Percentiles rank a stretch among this genome's conserved stretches.
Conservation (phyloP, 495 filamentous ascomycete genomes). For the Lepraria neglecta region DNA sequence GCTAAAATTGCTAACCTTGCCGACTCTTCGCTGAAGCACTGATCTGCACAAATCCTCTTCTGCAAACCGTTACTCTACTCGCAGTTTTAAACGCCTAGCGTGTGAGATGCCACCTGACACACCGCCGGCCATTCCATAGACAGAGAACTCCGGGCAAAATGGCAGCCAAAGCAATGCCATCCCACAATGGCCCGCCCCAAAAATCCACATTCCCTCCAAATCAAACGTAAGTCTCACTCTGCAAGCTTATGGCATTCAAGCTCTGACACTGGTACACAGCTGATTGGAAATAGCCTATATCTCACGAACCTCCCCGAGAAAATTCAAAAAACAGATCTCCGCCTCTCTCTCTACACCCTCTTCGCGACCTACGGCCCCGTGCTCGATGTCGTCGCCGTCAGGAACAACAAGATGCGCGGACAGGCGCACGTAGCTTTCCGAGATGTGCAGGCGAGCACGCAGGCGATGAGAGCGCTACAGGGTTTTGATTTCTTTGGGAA, state of each 20-base stretch:
- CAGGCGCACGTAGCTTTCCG: conserved; percentile 91
- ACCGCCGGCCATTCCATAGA: not conserved
- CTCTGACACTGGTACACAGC: conserved; percentile 30
- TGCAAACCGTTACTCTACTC: no score
- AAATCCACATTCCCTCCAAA: conserved; percentile 47
- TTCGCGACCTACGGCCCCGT: conserved; percentile 92
- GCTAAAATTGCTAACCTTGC: conserved; percentile 6
- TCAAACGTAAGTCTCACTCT: conserved; percentile 56
- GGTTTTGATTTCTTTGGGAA: conserved; percentile 83
- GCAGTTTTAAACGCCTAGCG: no score
- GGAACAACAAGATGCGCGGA: conserved; percentile 83
- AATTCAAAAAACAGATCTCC: conserved; percentile 76
- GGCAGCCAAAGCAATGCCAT: conserved; percentile 37
- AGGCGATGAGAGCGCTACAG: conserved; percentile 81
- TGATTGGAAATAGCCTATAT: conserved; percentile 60
- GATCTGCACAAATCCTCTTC: no score
- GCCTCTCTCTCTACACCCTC: conserved; percentile 79
- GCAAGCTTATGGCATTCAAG: conserved; percentile 14
- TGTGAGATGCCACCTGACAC: not conserved
- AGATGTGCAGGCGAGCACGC: conserved; percentile 78
- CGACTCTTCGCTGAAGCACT: not conserved
- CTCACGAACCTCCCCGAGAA: conserved; percentile 79
- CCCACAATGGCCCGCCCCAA: conserved; percentile 36
- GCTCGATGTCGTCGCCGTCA: conserved; percentile 86
- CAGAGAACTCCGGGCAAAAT: conserved; percentile 26